Percentiles rank a stretch among this genome's conserved stretches.
Evolutionary conservation across 768 basidiomycete genomes (phyloP).

Genomic region (Saitozyma podzolica): DNA sequence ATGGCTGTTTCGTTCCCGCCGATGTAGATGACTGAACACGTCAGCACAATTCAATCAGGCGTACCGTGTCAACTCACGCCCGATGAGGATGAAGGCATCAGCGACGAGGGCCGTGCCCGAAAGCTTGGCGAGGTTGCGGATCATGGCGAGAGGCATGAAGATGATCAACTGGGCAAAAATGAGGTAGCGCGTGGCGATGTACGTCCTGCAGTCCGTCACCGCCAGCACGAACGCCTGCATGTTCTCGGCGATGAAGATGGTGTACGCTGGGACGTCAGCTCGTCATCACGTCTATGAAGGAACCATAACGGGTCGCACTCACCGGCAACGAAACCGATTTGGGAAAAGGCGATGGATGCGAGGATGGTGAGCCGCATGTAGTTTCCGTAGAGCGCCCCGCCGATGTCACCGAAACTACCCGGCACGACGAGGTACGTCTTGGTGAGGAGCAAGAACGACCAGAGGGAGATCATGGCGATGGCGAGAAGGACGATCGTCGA

Average conservation of each 20-base stretch:
- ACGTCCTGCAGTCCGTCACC: conserved; percentile 69
- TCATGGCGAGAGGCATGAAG: conserved; percentile 83
- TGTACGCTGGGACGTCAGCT: conserved; percentile 66
- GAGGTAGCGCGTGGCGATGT: conserved; percentile 68
- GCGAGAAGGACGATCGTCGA: conserved; percentile 72
- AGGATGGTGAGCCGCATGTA: conserved; percentile 92
- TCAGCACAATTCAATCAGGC: not conserved
- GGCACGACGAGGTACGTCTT: conserved; percentile 82
- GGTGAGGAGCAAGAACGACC: conserved; percentile 89
- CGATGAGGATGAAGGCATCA: conserved; percentile 90
- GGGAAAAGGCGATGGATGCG: conserved; percentile 80
- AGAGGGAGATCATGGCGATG: conserved; percentile 83
- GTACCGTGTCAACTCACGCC: conserved; percentile 58
- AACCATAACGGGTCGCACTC: conserved; percentile 6
- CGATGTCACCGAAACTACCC: conserved; percentile 95
- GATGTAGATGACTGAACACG: conserved; percentile 50
- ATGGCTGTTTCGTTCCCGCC: conserved; percentile 73
- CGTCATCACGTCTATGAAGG: not conserved
- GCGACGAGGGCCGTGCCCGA: conserved; percentile 88
- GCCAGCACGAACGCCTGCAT: conserved; percentile 79
- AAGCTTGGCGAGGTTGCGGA: conserved; percentile 92
- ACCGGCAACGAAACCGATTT: conserved; percentile 51
- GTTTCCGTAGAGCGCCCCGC: conserved; percentile 83
- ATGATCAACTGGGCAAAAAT: conserved; percentile 80
- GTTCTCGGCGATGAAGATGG: conserved; percentile 93